Evolutionary conservation across 108 stramenopile genomes (phyloP).

Genomic region (Parmales sp.): DNA sequence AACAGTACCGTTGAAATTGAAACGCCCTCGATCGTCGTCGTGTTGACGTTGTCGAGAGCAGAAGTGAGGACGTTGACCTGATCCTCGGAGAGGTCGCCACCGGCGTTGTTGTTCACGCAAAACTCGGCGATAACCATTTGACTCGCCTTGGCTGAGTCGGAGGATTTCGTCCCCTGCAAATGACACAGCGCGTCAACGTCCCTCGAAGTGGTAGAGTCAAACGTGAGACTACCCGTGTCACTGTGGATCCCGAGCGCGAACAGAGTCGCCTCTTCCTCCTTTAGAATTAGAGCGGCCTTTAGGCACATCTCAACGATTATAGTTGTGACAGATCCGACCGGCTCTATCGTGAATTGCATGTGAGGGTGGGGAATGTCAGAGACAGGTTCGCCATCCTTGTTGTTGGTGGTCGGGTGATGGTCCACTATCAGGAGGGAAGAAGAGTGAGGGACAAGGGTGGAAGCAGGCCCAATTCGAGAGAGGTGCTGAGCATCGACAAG

Average conservation of each 20-base stretch:
- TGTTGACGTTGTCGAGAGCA: constrained; percentile 62
- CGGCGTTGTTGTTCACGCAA: constrained; percentile 47
- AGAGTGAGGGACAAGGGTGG: constrained; percentile 53
- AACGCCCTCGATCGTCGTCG: constrained; percentile 68
- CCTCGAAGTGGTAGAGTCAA: constrained; percentile 81
- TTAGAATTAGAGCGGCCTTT: constrained; percentile 43
- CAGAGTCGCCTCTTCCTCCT: constrained; percentile 78
- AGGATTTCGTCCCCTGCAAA: too few species aligned
- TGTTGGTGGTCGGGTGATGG: constrained; percentile 45
- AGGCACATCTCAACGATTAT: constrained; percentile 66
- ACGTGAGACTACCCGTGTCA: constrained; percentile 84
- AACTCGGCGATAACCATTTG: constrained; percentile 83
- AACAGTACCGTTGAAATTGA: constrained; percentile 72
- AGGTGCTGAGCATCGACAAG: constrained; percentile 79
- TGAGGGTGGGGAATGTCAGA: neutral
- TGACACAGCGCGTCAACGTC: constrained; percentile 72
- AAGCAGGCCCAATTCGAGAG: constrained; percentile 77
- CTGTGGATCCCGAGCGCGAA: constrained; percentile 83
- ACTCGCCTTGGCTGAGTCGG: constrained; percentile 33
- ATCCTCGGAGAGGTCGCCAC: constrained; percentile 55
- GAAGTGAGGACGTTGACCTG: constrained; percentile 77
- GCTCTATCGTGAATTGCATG: constrained; percentile 63
- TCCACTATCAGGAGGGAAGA: constrained; percentile 75
- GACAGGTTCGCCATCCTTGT: neutral
- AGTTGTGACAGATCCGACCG: constrained; percentile 77